phyloP scores from a whole-genome alignment of 1,284 basidiomycete genomes.

The Ganoderma boninense region DNA sequence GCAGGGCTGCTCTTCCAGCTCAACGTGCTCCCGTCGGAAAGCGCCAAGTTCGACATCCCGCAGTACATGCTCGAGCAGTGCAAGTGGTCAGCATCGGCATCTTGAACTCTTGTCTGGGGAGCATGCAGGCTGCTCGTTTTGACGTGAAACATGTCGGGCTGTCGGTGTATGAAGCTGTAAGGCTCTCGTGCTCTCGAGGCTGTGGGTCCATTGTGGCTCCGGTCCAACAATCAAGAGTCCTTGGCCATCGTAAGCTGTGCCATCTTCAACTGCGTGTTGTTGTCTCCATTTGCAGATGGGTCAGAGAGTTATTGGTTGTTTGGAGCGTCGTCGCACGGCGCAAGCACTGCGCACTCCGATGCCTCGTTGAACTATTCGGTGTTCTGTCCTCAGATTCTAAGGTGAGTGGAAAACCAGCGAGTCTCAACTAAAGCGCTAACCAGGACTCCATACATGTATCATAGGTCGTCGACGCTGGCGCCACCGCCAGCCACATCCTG shows the following conservation, averaged over 20 bases:
- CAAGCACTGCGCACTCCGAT: background rate
- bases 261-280: background rate
- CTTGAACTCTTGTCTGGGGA: background rate
- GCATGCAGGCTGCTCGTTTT: background rate
- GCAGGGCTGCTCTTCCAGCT: slow-evolving; percentile 48
- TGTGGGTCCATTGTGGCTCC: background rate
- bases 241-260: background rate
- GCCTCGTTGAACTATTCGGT: background rate
- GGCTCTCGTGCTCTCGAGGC: background rate
- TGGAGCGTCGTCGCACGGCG: too few species aligned
- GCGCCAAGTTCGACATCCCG: slow-evolving; percentile 42
- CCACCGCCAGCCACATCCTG: background rate
- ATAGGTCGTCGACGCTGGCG: background rate
- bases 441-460: background rate
- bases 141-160: background rate
- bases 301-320: too few species aligned
- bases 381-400: background rate
- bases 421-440: background rate
- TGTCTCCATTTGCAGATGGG: too few species aligned
- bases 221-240: background rate
- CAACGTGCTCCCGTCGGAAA: slow-evolving; percentile 40
- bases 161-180: background rate
- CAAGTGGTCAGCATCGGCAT: background rate
- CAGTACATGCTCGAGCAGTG: slow-evolving; percentile 45
- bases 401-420: background rate